Evolutionary conservation across 2,329 filamentous ascomycete species (phyloP).

Genomic region (Colletotrichum endophyticum): DNA sequence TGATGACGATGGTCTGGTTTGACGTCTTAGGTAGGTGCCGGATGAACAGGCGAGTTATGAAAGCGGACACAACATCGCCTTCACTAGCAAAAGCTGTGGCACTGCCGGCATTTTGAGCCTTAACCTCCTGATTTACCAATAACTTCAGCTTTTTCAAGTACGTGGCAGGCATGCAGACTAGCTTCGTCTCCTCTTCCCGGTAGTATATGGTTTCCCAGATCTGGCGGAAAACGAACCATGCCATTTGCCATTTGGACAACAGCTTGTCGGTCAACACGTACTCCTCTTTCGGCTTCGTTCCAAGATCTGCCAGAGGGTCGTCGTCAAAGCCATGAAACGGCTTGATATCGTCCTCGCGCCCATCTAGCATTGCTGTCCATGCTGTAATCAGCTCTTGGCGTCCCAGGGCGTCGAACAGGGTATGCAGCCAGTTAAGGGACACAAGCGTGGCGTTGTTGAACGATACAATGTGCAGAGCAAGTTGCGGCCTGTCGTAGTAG

Average conservation of each 20-base stretch:
- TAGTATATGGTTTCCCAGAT: not conserved
- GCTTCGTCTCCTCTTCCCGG: not conserved
- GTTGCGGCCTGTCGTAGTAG: constrained; percentile 45
- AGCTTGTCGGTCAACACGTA: not conserved
- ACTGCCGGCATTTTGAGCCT: not conserved
- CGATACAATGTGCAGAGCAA: constrained; percentile 50
- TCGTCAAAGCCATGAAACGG: not conserved
- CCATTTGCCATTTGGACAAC: not conserved
- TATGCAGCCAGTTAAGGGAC: not conserved
- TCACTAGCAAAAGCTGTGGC: not conserved
- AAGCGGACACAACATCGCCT: not conserved
- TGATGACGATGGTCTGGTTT: not conserved
- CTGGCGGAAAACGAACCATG: not conserved
- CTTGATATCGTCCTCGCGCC: not conserved
- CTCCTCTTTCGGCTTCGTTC: not conserved
- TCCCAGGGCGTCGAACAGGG: not conserved
- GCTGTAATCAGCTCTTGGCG: not conserved
- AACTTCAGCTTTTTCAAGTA: not conserved
- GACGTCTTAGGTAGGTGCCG: not conserved
- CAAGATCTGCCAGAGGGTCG: not conserved
- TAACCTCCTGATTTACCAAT: not conserved
- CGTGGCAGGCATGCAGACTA: not conserved
- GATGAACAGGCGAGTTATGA: not conserved
- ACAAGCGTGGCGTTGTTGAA: constrained; percentile 40
- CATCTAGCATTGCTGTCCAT: not conserved